Conservation (phyloP, 176 grass and related monocot genomes). For the Dendrocalamus sinicus region DNA sequence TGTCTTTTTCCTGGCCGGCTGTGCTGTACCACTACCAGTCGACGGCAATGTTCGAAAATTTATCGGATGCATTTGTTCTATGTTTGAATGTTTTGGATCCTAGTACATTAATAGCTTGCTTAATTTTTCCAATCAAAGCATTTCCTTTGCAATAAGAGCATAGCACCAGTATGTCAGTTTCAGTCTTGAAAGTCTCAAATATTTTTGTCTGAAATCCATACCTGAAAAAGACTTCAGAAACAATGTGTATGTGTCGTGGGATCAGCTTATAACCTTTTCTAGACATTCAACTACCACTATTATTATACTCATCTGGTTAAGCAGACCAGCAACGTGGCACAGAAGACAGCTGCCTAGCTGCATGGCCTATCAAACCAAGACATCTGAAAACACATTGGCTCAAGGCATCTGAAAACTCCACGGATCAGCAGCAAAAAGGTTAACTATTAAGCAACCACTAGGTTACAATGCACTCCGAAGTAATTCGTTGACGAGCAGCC, state of each 20-base stretch:
- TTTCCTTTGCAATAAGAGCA: background rate
- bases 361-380: background rate
- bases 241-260: background rate
- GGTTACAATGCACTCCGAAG: conserved; percentile 11
- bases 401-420: background rate
- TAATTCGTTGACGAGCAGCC: background rate
- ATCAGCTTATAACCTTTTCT: no score
- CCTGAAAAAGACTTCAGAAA: background rate
- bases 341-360: background rate
- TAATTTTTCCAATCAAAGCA: background rate
- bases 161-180: background rate
- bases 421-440: background rate
- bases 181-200: background rate
- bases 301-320: background rate
- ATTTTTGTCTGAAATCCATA: background rate
- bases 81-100: background rate
- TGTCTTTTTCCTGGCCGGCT: no score
- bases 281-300: no score
- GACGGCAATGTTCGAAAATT: background rate
- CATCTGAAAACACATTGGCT: background rate
- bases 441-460: background rate
- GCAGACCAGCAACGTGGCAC: background rate
- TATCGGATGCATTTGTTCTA: no score
- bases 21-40: background rate
- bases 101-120: background rate